These are phyloP conservation scores for Viola pubescens DNA, from an alignment of 441 rosid species.

Conservation along the genomic window DNA sequence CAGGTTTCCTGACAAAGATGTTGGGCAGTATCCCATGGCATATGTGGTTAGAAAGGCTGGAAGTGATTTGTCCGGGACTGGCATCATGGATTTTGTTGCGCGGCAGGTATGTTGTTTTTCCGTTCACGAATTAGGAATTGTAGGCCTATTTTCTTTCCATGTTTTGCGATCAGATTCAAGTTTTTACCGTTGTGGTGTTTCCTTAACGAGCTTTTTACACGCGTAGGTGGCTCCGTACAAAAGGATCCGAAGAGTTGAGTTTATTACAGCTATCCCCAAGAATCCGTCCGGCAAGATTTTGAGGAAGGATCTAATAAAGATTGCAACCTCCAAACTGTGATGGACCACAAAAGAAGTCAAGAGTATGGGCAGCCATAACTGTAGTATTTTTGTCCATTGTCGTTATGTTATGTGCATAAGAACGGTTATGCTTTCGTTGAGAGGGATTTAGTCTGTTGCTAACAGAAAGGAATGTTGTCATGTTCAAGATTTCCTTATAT, in stretches of 20 bases:
- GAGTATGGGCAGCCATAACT: too few species aligned
- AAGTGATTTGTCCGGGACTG: conserved; percentile 35
- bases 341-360: not conserved
- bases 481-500: too few species aligned
- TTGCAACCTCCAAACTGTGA: conserved; percentile 71
- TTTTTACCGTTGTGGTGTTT: not conserved
- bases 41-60: conserved; percentile 56
- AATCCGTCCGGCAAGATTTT: conserved; percentile 89
- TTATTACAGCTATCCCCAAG: conserved; percentile 65
- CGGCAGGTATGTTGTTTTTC: conserved; percentile 35
- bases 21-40: conserved; percentile 83
- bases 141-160: not conserved
- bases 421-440: too few species aligned
- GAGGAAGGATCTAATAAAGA: conserved; percentile 75
- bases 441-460: too few species aligned
- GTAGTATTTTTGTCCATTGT: too few species aligned
- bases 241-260: conserved; percentile 63
- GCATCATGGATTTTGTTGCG: conserved; percentile 51
- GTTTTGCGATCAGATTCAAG: not conserved
- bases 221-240: conserved; percentile 80
- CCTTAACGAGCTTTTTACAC: not conserved
- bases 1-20: conserved; percentile 75
- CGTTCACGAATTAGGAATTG: not conserved
- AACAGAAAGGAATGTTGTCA: too few species aligned
- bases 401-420: too few species aligned